These are phyloP conservation scores for Penicillium coffeae DNA, from an alignment of 495 filamentous ascomycete genomes.

Conservation along the genomic window DNA sequence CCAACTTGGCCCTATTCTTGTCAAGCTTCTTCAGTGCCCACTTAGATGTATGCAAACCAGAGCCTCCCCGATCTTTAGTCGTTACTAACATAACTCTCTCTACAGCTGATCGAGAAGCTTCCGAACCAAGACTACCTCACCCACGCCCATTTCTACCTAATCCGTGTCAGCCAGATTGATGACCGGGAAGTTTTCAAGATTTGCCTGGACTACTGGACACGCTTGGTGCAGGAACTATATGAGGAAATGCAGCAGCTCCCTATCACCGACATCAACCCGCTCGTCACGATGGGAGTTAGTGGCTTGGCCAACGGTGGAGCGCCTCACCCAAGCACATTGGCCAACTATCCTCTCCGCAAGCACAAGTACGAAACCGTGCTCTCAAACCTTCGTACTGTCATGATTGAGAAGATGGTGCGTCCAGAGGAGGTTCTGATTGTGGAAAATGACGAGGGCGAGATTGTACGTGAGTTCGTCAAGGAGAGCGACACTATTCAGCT, in stretches of 20 bases:
- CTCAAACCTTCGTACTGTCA: conserved; percentile 89
- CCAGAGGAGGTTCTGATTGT: conserved; percentile 99
- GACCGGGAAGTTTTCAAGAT: conserved; percentile 99
- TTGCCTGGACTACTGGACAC: conserved; percentile 98
- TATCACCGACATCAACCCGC: conserved; percentile 83
- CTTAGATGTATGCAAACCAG: conserved; percentile 61
- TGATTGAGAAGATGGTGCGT: conserved; percentile 99
- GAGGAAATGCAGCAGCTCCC: conserved; percentile 97
- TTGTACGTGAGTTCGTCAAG: conserved; percentile 98
- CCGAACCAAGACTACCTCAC: conserved; percentile 91
- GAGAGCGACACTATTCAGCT: conserved; percentile 98
- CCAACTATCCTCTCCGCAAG: conserved; percentile 87
- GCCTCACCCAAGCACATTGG: conserved; percentile 73
- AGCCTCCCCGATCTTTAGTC: background rate
- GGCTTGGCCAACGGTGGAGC: conserved; percentile 74
- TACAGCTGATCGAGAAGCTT: conserved; percentile 86
- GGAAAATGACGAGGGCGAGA: conserved; percentile 98
- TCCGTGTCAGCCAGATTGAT: conserved; percentile 96
- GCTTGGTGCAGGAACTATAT: conserved; percentile 95
- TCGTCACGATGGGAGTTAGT: conserved; percentile 71
- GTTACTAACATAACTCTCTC: conserved; percentile 4
- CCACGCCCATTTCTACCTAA: conserved; percentile 96
- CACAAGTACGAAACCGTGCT: conserved; percentile 95
- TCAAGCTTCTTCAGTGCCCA: conserved; percentile 94
- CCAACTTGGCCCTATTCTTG: conserved; percentile 92